Conservation (phyloP, 2,329 filamentous ascomycete species). For the Trichoderma sp. region DNA sequence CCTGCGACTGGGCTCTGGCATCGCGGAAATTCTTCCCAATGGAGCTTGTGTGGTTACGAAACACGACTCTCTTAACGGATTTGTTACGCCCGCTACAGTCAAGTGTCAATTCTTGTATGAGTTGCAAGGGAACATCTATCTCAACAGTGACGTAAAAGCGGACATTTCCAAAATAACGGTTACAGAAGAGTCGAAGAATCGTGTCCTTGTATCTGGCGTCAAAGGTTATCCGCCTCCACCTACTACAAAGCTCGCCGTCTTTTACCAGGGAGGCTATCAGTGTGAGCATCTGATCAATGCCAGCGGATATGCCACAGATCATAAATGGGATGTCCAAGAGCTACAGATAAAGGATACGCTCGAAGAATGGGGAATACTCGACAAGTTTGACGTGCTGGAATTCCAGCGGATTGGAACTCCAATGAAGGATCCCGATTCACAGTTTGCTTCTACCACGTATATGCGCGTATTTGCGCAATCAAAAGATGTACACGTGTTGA, state of each 20-base stretch:
- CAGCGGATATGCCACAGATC: slow-evolving; percentile 48
- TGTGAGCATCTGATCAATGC: slow-evolving; percentile 48
- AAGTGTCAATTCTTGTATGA: slow-evolving; percentile 53
- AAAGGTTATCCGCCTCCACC: slow-evolving; percentile 48
- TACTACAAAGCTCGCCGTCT: slow-evolving; percentile 55
- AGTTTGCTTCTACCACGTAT: slow-evolving; percentile 47
- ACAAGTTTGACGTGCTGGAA: slow-evolving; percentile 52
- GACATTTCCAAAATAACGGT: slow-evolving; percentile 41
- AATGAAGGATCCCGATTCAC: slow-evolving; percentile 40
- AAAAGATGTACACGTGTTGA: slow-evolving; percentile 33
- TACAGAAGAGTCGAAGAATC: slow-evolving; percentile 38
- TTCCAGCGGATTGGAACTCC: slow-evolving; percentile 46
- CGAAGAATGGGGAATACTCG: slow-evolving; percentile 39
- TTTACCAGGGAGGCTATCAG: slow-evolving; percentile 52
- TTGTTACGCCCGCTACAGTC: slow-evolving; percentile 41
- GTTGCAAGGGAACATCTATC: slow-evolving; percentile 49
- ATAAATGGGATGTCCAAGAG: slow-evolving; percentile 54
- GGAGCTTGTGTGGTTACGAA: slow-evolving; percentile 53
- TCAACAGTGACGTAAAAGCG: slow-evolving; percentile 52
- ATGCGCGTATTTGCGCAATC: slow-evolving; percentile 48
- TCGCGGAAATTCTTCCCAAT: slow-evolving; percentile 50
- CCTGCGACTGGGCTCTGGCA: slow-evolving; percentile 47
- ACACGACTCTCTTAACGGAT: slow-evolving; percentile 47
- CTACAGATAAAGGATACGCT: slow-evolving; percentile 48
- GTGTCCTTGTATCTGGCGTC: slow-evolving; percentile 45